Conservation (phyloP, 768 basidiomycete genomes). For the Thelephora aurantiotincta region DNA sequence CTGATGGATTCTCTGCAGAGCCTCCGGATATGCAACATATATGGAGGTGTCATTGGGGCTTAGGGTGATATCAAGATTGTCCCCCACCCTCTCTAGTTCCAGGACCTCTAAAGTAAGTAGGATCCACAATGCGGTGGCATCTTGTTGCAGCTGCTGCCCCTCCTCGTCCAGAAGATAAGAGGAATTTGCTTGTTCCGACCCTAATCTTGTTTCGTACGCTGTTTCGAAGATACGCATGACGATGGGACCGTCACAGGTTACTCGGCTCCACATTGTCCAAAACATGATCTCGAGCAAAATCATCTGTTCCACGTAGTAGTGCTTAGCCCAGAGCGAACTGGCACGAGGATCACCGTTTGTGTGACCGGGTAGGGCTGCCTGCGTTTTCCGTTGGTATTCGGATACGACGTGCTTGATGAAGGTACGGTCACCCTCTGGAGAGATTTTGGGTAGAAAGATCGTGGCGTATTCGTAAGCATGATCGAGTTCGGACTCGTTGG, state of each 20-base stretch:
- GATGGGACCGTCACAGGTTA: constrained; percentile 46
- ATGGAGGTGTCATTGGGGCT: constrained; percentile 32
- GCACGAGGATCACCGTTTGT: constrained; percentile 37
- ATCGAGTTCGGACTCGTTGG: constrained; percentile 43
- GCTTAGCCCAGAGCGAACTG: constrained; percentile 58
- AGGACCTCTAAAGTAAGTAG: constrained; percentile 66
- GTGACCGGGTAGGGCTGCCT: constrained; percentile 30
- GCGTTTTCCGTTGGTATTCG: constrained; percentile 44
- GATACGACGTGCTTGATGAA: constrained; percentile 48
- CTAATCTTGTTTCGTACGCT: constrained; percentile 51
- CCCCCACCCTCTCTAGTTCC: constrained; percentile 59
- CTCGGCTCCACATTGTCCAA: constrained; percentile 74
- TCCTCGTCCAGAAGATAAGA: constrained; percentile 65
- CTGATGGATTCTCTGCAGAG: constrained; percentile 54
- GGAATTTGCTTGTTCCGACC: constrained; percentile 45
- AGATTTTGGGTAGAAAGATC: constrained; percentile 40
- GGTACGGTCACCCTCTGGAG: constrained; percentile 41
- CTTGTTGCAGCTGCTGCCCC: constrained; percentile 47
- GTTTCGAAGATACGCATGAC: constrained; percentile 51
- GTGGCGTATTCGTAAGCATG: constrained; percentile 38
- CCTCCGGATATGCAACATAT: constrained; percentile 47
- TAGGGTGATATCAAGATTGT: constrained; percentile 39
- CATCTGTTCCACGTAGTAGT: constrained; percentile 65
- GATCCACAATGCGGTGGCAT: constrained; percentile 65
- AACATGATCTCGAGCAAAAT: constrained; percentile 78